Conservation (phyloP, 495 filamentous ascomycete species). For the Astrocystis sublimbata region DNA sequence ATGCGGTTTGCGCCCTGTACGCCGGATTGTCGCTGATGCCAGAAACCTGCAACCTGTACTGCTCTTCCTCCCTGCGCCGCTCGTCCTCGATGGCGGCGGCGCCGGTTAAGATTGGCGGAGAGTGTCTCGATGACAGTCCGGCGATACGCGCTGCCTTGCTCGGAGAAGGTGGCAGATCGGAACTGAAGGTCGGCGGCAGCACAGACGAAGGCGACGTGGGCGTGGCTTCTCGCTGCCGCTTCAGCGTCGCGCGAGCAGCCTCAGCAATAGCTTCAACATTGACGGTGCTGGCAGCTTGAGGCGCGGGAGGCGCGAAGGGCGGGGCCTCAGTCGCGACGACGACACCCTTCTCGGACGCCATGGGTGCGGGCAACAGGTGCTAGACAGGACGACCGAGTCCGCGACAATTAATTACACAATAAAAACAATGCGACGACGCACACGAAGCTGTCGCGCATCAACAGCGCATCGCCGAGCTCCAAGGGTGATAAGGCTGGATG, state of each 20-base stretch:
- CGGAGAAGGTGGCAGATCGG: slow-evolving; percentile 51
- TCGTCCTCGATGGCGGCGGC: slow-evolving; percentile 60
- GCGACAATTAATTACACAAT: slow-evolving; percentile 25
- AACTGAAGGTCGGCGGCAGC: slow-evolving; percentile 35
- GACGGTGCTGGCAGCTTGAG: slow-evolving; percentile 31
- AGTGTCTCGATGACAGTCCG: slow-evolving; percentile 47
- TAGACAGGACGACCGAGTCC: slow-evolving; percentile 22
- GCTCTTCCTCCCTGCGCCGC: slow-evolving; percentile 51
- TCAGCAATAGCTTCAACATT: slow-evolving; percentile 31
- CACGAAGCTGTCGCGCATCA: slow-evolving; percentile 36
- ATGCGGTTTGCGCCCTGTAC: slow-evolving; percentile 51
- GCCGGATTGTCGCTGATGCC: slow-evolving; percentile 54
- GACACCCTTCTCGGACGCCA: slow-evolving; percentile 49
- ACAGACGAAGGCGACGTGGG: slow-evolving; percentile 42
- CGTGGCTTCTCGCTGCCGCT: slow-evolving; percentile 50
- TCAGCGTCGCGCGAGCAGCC: slow-evolving; percentile 46
- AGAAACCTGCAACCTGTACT: slow-evolving; percentile 37
- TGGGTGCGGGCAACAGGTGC: slow-evolving; percentile 27
- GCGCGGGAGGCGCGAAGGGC: slow-evolving; percentile 38
- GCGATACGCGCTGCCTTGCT: slow-evolving; percentile 55
- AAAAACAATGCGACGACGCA: slow-evolving; percentile 23
- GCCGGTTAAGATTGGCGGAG: slow-evolving; percentile 52
- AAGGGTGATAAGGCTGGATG: slow-evolving; percentile 40
- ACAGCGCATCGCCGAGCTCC: slow-evolving; percentile 43
- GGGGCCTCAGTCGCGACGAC: slow-evolving; percentile 48